A percentile compares a stretch with the other conserved stretches of the same genome.
These are phyloP conservation scores for Biscogniauxia mediterranea DNA, from an alignment of 2,329 filamentous ascomycete species.

Conservation along the genomic window DNA sequence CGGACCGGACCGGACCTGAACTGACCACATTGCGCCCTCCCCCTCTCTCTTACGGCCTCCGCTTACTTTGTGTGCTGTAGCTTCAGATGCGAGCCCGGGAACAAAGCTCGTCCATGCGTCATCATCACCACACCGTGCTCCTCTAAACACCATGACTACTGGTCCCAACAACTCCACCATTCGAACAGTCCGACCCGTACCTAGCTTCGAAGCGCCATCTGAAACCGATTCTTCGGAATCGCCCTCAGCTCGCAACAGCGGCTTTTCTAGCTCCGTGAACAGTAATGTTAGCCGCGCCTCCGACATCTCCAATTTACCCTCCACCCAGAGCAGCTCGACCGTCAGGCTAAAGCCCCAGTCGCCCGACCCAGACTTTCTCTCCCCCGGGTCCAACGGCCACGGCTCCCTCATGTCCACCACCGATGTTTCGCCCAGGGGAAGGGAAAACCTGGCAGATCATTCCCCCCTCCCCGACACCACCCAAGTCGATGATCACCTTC, in stretches of 20 bases:
- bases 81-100: conserved; percentile 20
- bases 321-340: conserved; percentile 33
- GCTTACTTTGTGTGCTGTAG: conserved; percentile 18
- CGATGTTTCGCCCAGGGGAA: conserved; percentile 20
- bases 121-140: neutral
- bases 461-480: conserved; percentile 36
- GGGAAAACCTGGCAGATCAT: conserved; percentile 21
- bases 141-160: conserved; percentile 14
- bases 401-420: conserved; percentile 26
- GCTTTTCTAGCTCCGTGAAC: conserved; percentile 55
- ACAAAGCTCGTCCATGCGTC: conserved; percentile 22
- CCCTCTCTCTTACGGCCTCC: conserved; percentile 16
- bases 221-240: conserved; percentile 39
- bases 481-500: conserved; percentile 31
- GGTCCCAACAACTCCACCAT: conserved; percentile 40
- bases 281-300: conserved; percentile 52
- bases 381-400: conserved; percentile 15
- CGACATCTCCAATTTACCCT: conserved; percentile 36
- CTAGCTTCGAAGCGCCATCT: conserved; percentile 50
- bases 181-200: conserved; percentile 53
- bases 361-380: conserved; percentile 15
- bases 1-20: too few relatives aligned
- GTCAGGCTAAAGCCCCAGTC: conserved; percentile 31
- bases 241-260: conserved; percentile 45
- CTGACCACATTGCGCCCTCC: too few relatives aligned